Conservation (phyloP, 805 yeast species). For the Ogataea degrootiae region DNA sequence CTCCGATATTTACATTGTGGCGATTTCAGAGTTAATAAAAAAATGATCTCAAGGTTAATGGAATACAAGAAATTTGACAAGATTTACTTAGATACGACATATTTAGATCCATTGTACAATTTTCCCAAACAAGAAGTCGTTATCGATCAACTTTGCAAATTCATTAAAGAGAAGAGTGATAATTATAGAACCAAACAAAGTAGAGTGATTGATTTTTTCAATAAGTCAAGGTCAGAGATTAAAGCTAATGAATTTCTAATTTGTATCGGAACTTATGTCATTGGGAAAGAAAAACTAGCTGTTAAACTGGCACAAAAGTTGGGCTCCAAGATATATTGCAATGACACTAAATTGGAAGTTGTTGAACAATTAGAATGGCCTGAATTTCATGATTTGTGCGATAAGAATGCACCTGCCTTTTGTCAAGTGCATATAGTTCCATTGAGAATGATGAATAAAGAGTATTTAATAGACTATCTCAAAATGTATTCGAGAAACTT, state of each 20-base stretch:
- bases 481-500: conserved; percentile 41
- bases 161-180: conserved; percentile 32
- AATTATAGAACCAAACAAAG: conserved; percentile 22
- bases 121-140: conserved; percentile 78
- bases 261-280: conserved; percentile 82
- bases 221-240: conserved; percentile 4
- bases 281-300: conserved; percentile 90
- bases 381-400: conserved; percentile 34
- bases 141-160: conserved; percentile 51
- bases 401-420: conserved; percentile 37
- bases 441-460: conserved; percentile 49
- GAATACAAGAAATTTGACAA: conserved; percentile 40
- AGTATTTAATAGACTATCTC: conserved; percentile 45
- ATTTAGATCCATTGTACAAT: conserved; percentile 64
- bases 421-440: conserved; percentile 71
- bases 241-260: conserved; percentile 34
- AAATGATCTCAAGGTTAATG: conserved; percentile 40
- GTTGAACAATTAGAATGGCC: conserved; percentile 44
- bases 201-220: conserved; percentile 37
- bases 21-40: conserved; percentile 71
- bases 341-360: conserved; percentile 42
- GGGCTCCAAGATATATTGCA: conserved; percentile 51
- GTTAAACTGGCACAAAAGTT: conserved; percentile 52
- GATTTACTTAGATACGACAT: conserved; percentile 87
- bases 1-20: conserved; percentile 75